Evolutionary conservation across 768 basidiomycete genomes (phyloP).

Genomic region (Infundibulicybe gibba): DNA sequence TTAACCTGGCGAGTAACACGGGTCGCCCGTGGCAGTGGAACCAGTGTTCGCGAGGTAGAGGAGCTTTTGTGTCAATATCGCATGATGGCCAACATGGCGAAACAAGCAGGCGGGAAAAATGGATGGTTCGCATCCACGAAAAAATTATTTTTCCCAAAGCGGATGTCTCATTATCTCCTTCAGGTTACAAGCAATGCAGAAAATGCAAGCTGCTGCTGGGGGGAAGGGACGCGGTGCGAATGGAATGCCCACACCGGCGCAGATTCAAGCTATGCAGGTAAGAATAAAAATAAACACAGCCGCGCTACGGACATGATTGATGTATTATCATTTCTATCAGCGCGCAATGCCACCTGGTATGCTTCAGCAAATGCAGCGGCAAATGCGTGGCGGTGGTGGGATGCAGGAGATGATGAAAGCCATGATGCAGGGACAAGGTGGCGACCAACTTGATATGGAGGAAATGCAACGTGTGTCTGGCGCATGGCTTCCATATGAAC

Average conservation of each 20-base stretch:
- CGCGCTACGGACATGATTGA: background rate
- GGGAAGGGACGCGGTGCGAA: slow-evolving; percentile 84
- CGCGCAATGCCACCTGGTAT: slow-evolving; percentile 94
- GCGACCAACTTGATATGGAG: slow-evolving; percentile 88
- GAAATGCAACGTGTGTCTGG: slow-evolving; percentile 80
- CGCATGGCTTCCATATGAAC: background rate
- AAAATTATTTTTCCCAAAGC: slow-evolving; percentile 1
- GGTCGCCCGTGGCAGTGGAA: slow-evolving; percentile 92
- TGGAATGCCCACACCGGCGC: slow-evolving; percentile 89
- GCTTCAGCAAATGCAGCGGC: slow-evolving; percentile 89
- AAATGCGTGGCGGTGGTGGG: slow-evolving; percentile 76
- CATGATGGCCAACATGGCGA: slow-evolving; percentile 99
- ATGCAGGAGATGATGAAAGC: slow-evolving; percentile 99
- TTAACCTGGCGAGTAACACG: slow-evolving; percentile 88
- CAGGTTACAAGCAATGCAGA: slow-evolving; percentile 86
- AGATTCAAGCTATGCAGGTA: slow-evolving; percentile 93
- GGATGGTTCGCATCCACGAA: slow-evolving; percentile 60
- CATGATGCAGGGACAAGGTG: slow-evolving; percentile 94
- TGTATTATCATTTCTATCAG: slow-evolving; percentile 28
- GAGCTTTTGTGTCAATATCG: slow-evolving; percentile 94
- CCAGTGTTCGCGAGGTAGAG: slow-evolving; percentile 96
- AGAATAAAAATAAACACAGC: slow-evolving; percentile 17
- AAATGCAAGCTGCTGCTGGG: slow-evolving; percentile 85
- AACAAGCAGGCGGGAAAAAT: slow-evolving; percentile 96
- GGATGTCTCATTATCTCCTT: slow-evolving; percentile 1